A percentile compares a stretch with the other conserved stretches of the same genome.
phyloP scores from a whole-genome alignment of 768 basidiomycete species.

The Roridomyces roridus region DNA sequence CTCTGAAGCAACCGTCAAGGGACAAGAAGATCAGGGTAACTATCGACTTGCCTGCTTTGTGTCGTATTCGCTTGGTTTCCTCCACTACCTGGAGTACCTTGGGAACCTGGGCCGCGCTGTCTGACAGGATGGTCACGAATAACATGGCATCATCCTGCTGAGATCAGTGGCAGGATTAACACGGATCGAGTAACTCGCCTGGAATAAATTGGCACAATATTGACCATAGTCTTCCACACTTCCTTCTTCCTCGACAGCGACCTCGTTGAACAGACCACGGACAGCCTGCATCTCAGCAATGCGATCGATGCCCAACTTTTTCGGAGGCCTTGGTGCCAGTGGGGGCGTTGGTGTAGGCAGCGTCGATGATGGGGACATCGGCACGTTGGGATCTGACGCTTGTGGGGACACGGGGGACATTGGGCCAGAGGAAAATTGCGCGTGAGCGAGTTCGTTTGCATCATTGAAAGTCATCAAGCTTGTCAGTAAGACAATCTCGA shows the following conservation, averaged over 20 bases:
- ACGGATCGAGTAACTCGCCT: slow-evolving; percentile 44
- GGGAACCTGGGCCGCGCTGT: slow-evolving; percentile 66
- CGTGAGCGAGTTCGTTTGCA: slow-evolving; percentile 60
- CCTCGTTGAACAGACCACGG: slow-evolving; percentile 76
- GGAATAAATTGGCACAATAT: slow-evolving; percentile 67
- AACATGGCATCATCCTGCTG: slow-evolving; percentile 79
- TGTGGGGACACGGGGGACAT: slow-evolving; percentile 4
- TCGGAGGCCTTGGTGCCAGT: slow-evolving; percentile 66
- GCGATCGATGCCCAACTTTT: slow-evolving; percentile 69
- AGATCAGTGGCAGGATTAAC: neutral
- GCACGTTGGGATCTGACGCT: slow-evolving; percentile 5
- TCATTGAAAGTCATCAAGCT: slow-evolving; percentile 83
- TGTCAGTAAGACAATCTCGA: slow-evolving; percentile 82
- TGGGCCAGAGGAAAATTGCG: slow-evolving; percentile 26
- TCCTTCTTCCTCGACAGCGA: slow-evolving; percentile 73
- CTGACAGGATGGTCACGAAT: slow-evolving; percentile 76
- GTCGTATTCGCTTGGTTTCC: slow-evolving; percentile 74
- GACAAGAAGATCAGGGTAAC: neutral
- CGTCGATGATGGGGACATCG: slow-evolving; percentile 19
- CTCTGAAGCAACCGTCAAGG: slow-evolving; percentile 33
- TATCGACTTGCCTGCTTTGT: slow-evolving; percentile 67
- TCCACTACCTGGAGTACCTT: slow-evolving; percentile 85
- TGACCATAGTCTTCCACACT: slow-evolving; percentile 68
- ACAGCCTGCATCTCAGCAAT: slow-evolving; percentile 75
- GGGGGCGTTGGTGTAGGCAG: slow-evolving; percentile 50